Evolutionary conservation across 192 early-diverging fungal species (phyloP).

Genomic region (Rhizoclosmatium globosum): DNA sequence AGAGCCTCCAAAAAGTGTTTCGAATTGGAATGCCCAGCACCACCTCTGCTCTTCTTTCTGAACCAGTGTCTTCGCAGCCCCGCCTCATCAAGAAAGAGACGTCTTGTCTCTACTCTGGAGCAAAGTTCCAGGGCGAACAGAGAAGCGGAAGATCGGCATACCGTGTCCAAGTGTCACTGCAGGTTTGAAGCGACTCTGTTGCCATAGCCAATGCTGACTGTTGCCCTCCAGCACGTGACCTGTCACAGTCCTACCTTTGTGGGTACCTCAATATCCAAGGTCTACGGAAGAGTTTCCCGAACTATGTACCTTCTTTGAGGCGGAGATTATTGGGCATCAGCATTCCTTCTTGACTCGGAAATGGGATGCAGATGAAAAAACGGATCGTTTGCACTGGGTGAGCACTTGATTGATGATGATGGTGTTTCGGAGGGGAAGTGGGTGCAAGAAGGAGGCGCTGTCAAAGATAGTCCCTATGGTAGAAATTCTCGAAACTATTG

Average conservation of each 20-base stretch:
- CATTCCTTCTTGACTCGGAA: constrained; percentile 82
- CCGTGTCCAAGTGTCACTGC: constrained; percentile 75
- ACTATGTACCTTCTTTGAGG: constrained; percentile 87
- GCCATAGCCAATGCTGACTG: not conserved
- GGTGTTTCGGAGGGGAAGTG: no score
- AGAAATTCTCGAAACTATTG: no score
- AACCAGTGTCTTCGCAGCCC: not conserved
- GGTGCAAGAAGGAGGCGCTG: no score
- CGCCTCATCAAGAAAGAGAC: constrained; percentile 29
- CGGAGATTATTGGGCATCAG: constrained; percentile 84
- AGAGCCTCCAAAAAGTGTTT: no score
- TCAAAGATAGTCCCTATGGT: no score
- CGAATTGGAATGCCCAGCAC: no score
- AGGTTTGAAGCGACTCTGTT: constrained; percentile 55
- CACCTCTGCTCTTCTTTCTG: no score
- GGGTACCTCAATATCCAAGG: constrained; percentile 87
- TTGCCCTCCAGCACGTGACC: constrained; percentile 62
- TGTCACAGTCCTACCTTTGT: constrained; percentile 74
- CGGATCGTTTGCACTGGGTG: constrained; percentile 82
- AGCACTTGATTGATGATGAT: not conserved
- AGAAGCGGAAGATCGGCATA: constrained; percentile 67
- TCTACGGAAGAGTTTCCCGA: constrained; percentile 83
- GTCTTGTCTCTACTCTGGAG: constrained; percentile 66
- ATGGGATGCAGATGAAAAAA: constrained; percentile 83
- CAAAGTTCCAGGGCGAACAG: constrained; percentile 72